Evolutionary conservation across 2,329 filamentous ascomycete species (phyloP).

Genomic region (Zelopaecilomyces penicillatus): DNA sequence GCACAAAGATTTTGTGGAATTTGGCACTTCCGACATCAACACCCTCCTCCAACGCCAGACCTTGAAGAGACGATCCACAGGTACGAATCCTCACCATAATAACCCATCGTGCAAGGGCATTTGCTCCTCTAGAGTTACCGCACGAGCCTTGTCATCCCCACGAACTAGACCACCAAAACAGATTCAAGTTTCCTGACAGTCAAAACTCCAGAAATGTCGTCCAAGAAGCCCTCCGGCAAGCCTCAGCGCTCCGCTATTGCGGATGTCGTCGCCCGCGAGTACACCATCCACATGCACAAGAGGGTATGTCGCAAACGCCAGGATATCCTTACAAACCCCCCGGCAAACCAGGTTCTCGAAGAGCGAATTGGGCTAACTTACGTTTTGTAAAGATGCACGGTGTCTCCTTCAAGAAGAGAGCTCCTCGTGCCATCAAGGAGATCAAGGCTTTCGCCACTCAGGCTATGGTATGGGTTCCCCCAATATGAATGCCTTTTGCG

Average conservation of each 20-base stretch:
- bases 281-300: slow-evolving; percentile 99
- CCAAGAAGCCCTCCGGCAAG: slow-evolving; percentile 32
- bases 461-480: slow-evolving; percentile 73
- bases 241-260: slow-evolving; percentile 83
- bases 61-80: slow-evolving; percentile 33
- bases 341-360: slow-evolving; percentile 5
- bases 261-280: slow-evolving; percentile 98
- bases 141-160: background rate
- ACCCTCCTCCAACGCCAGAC: slow-evolving; percentile 29
- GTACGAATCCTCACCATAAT: slow-evolving; percentile 23
- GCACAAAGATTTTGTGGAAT: slow-evolving; percentile 36
- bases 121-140: slow-evolving; percentile 3
- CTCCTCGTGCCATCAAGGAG: slow-evolving; percentile 98
- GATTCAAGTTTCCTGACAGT: slow-evolving; percentile 14
- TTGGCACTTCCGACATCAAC: slow-evolving; percentile 27
- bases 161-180: slow-evolving; percentile 6
- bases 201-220: slow-evolving; percentile 32
- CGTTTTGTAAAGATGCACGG: slow-evolving; percentile 68
- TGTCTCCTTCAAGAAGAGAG: slow-evolving; percentile 99
- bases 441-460: slow-evolving; percentile 88
- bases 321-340: background rate
- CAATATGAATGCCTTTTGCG: background rate
- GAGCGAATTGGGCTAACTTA: slow-evolving; percentile 11
- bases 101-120: background rate
- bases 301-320: slow-evolving; percentile 38